Base-by-base conservation (phyloP, 2,329 filamentous ascomycete species). In the Penicillium vulpinum region DNA sequence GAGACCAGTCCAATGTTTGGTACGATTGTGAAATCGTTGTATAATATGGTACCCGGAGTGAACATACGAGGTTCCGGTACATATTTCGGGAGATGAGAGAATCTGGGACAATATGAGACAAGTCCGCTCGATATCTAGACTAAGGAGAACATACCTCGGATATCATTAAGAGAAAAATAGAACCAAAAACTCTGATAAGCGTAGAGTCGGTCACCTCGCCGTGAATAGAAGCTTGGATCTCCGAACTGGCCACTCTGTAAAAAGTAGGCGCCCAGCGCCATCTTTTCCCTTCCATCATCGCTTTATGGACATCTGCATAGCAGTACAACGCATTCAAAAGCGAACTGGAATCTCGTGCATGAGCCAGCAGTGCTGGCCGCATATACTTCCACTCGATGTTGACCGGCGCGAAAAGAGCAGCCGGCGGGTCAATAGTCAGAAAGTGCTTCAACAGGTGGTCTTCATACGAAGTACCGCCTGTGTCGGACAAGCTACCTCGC, bases 81-180 rank as follows among this genome's bases (percentile, higher is more conserved):
- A 67, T 44, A 68, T 50, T 11, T 72, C 68, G 9, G 63, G 63
- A 2, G 63, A 61, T 10, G 70, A 69, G n/a, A 71, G 58, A 22
- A 70, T 54, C 71, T 73, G 28, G 22, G 43, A 16, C 3, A 22
- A 29, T 13, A 40, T 60, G 5, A 60, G 56, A 29, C 50, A 38
- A 54, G 36, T 13, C 15, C 18, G 15, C 44, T 46, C 18, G 1
- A 10, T 50, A 8, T 31, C 39, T 0, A 8, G 41, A 43, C 9
- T 9, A 35, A 28, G 21, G 21, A 31, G 28, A 8, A 50, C 62
- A 33, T 61, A 73, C 71, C 66, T 74, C 71, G n/a, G 71, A 67
- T 50, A 74, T 40, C 70, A 74, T 74, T 21, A 74, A 61, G 33
- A 74, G 62, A 38, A 74, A 68, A 10, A 73, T 63, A 10, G 70